phyloP scores from a whole-genome alignment of 306 rosid genomes.

The Ammopiptanthus mongolicus region DNA sequence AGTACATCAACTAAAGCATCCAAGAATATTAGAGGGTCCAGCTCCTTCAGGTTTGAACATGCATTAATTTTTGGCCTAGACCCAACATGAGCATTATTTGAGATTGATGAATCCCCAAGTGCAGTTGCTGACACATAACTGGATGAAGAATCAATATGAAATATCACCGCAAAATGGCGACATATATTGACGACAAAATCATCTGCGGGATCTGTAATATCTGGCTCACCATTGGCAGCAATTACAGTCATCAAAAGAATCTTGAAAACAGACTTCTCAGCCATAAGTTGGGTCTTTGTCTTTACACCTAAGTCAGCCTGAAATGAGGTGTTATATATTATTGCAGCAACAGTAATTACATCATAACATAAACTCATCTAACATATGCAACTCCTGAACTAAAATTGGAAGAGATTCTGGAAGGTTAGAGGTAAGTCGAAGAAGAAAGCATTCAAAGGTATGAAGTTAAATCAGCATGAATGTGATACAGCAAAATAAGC shows the following conservation, averaged over 20 bases:
- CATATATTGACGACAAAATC: conserved; percentile 85
- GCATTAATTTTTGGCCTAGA: conserved; percentile 55
- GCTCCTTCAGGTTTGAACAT: conserved; percentile 85
- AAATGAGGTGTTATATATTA: conserved; percentile 25
- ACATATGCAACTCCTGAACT: background rate
- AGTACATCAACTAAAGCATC: conserved; percentile 98
- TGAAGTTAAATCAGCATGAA: conserved; percentile 4
- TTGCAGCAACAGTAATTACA: conserved; percentile 18
- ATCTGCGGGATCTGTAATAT: conserved; percentile 72
- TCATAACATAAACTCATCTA: background rate
- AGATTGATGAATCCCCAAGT: conserved; percentile 55
- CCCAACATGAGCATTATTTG: conserved; percentile 51
- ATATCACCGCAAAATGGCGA: conserved; percentile 94
- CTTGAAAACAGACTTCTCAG: conserved; percentile 96
- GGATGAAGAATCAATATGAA: conserved; percentile 69
- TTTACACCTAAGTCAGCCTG: conserved; percentile 99
- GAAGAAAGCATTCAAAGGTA: background rate
- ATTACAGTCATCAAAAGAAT: conserved; percentile 80
- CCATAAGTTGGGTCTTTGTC: conserved; percentile 98
- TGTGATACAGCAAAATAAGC: background rate
- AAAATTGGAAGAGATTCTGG: background rate
- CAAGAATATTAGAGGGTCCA: conserved; percentile 89
- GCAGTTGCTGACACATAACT: conserved; percentile 44
- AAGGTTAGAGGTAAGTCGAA: background rate
- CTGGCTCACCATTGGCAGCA: conserved; percentile 88